Base-by-base conservation (phyloP, 495 filamentous ascomycete species). In the Aspergillus bertholletiae region DNA sequence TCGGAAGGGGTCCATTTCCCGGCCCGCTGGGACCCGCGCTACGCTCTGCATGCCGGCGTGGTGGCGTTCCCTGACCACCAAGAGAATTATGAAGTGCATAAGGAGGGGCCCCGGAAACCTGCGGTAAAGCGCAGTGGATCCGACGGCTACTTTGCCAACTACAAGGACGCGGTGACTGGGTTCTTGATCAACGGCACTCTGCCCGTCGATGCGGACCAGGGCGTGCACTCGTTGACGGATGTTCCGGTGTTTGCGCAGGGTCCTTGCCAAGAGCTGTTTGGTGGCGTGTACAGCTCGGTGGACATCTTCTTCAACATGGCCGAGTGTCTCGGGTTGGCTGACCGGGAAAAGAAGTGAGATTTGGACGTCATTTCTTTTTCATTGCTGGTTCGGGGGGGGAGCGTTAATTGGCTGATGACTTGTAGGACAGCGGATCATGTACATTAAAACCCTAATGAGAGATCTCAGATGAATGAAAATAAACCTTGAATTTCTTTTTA, bases 281-380 rank as follows among this genome's bases (percentile, higher is more conserved):
- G 80, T 3, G 87, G 87, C 48, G 81, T 84, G 3, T 88, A 85
- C 60, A 82, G 72, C 60, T 86, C 81, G 53, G 80, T 86, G 39
- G 87, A 90, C 51, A 73, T 90, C 26, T 90, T 90, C 63, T 90
- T 84, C 69, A 77, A 80, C 60, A 87, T 90, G 58, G 85, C 87
- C 1, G 75, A 74, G 39, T 90, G 87, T 60, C 65, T 90, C 45
- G 87, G 87, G 5, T 66, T 88, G 53, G 78, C 73, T 2, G 63
- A 68, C 7, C 39, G 22, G 5, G 39, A 18, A 43, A 12, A 43
- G 3, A 50, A 56, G 45, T 17, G 56, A 62, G 62, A 5, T 21
- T 7, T 8, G 18, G 7, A 5, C 39, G 7, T 7, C n/a, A n/a
- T 43, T 22, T 18, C 7, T 5, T 22, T 1, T 7, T 22, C 11